phyloP scores from a whole-genome alignment of 2,329 filamentous ascomycete genomes.

The Purpureocillium lavendulum region DNA sequence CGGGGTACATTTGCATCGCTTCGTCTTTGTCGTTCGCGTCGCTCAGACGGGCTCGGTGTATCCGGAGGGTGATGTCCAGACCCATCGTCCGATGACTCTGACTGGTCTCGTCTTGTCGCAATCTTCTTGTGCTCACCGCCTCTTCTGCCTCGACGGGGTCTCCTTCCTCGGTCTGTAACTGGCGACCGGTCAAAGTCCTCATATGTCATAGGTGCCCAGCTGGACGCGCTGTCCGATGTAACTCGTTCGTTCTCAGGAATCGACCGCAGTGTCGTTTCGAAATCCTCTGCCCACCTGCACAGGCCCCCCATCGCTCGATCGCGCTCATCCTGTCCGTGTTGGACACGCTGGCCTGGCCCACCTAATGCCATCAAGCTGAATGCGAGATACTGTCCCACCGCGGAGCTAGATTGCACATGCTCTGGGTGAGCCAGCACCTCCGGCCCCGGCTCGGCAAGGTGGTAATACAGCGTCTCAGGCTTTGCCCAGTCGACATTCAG shows the following conservation, averaged over 20 bases:
- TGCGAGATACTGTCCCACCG: conserved; percentile 18
- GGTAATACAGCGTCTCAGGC: conserved; percentile 18
- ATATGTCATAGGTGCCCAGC: conserved; percentile 12
- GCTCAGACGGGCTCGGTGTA: too few species aligned
- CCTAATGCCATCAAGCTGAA: conserved; percentile 1
- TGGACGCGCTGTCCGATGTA: conserved; percentile 6
- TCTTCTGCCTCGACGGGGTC: too few species aligned
- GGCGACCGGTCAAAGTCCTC: conserved; percentile 11
- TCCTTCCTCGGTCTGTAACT: too few species aligned
- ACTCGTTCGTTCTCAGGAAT: conserved; percentile 10
- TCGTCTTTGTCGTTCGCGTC: too few species aligned
- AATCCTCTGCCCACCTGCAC: conserved; percentile 14
- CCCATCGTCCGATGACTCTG: not conserved
- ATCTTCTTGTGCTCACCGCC: not conserved
- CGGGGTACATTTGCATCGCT: not conserved
- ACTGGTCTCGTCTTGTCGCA: not conserved
- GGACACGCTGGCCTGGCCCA: not conserved
- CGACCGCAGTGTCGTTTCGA: conserved; percentile 13
- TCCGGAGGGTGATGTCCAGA: too few species aligned
- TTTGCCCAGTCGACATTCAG: conserved; percentile 24
- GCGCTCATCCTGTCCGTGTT: not conserved
- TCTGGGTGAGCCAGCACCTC: conserved; percentile 15
- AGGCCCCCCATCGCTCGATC: not conserved
- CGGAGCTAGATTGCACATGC: conserved; percentile 12
- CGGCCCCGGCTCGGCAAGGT: conserved; percentile 18